phyloP scores from a whole-genome alignment of 345 rosid genomes.

The Fremontodendron californicum region DNA sequence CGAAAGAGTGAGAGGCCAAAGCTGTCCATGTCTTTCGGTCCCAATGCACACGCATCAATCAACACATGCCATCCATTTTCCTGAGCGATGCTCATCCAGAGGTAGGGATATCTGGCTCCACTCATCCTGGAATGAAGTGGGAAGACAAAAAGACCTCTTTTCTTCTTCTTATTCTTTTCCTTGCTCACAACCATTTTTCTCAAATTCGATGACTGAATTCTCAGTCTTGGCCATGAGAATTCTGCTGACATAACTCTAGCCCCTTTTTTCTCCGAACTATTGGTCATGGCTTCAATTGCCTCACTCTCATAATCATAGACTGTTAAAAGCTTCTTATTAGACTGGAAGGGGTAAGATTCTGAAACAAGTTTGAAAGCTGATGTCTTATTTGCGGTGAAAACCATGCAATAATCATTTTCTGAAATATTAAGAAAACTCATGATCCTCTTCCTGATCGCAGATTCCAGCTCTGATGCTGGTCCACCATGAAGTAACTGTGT shows the following conservation, averaged over 20 bases:
- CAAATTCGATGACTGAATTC: constrained; percentile 61
- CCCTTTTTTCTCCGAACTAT: constrained; percentile 65
- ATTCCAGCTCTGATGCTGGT: constrained; percentile 58
- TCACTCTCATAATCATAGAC: constrained; percentile 91
- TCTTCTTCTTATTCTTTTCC: constrained; percentile 45
- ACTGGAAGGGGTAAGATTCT: constrained; percentile 77
- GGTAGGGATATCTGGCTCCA: constrained; percentile 83
- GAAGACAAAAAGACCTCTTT: constrained; percentile 76
- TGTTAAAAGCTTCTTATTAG: constrained; percentile 55
- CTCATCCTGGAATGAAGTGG: constrained; percentile 87
- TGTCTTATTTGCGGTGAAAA: constrained; percentile 80
- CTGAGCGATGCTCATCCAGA: constrained; percentile 85
- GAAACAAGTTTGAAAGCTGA: constrained; percentile 92
- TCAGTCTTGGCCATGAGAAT: constrained; percentile 87
- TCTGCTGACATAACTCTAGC: constrained; percentile 71
- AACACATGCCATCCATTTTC: constrained; percentile 90
- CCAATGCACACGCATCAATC: constrained; percentile 89
- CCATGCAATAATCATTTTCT: constrained; percentile 76
- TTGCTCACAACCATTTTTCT: constrained; percentile 58
- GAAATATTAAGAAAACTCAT: constrained; percentile 74
- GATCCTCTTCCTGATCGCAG: constrained; percentile 66
- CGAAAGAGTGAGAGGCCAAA: constrained; percentile 81
- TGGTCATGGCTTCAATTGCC: constrained; percentile 67
- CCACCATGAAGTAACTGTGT: constrained; percentile 78
- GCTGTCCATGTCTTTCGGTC: constrained; percentile 95